Percentiles rank a stretch among this genome's conserved stretches.
Conservation (phyloP, 1,284 basidiomycete genomes). For the Sporisorium reilianum region DNA sequence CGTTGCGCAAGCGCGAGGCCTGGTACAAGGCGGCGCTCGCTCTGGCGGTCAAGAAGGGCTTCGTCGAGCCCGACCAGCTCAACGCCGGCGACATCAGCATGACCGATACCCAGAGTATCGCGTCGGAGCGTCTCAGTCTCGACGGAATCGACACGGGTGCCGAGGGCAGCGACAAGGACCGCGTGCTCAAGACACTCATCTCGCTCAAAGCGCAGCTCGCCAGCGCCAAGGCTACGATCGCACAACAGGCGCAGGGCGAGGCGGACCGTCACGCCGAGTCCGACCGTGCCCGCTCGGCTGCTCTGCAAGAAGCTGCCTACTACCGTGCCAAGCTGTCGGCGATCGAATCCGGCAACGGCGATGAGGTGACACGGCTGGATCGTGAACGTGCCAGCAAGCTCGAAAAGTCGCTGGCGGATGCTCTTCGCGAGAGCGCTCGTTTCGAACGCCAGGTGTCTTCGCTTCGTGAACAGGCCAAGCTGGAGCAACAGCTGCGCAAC, state of each 20-base stretch:
- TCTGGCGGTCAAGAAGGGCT: constrained; percentile 84
- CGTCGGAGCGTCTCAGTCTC: constrained; percentile 44
- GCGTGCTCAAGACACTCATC: constrained; percentile 80
- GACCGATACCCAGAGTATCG: constrained; percentile 37
- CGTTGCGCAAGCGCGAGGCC: constrained; percentile 79
- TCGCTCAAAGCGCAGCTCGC: constrained; percentile 90
- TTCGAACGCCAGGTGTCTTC: constrained; percentile 78
- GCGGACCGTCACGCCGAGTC: constrained; percentile 84
- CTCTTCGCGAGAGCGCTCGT: constrained; percentile 78
- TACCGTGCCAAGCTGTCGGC: constrained; percentile 93
- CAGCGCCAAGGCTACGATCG: constrained; percentile 81
- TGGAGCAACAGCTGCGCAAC: constrained; percentile 74
- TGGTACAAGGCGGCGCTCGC: constrained; percentile 88
- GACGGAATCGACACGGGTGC: constrained; percentile 70
- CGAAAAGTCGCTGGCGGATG: constrained; percentile 82
- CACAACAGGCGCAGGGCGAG: constrained; percentile 80
- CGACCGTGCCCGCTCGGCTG: constrained; percentile 81
- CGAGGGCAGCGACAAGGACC: constrained; percentile 70
- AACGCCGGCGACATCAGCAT: constrained; percentile 49
- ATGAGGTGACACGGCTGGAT: constrained; percentile 79
- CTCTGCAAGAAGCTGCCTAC: constrained; percentile 93
- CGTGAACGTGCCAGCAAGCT: constrained; percentile 83
- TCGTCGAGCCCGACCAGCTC: constrained; percentile 76
- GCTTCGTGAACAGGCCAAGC: constrained; percentile 72
- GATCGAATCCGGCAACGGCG: constrained; percentile 79